These are phyloP conservation scores for Candida silvatica DNA, from an alignment of 805 yeast genomes.

Conservation along the genomic window DNA sequence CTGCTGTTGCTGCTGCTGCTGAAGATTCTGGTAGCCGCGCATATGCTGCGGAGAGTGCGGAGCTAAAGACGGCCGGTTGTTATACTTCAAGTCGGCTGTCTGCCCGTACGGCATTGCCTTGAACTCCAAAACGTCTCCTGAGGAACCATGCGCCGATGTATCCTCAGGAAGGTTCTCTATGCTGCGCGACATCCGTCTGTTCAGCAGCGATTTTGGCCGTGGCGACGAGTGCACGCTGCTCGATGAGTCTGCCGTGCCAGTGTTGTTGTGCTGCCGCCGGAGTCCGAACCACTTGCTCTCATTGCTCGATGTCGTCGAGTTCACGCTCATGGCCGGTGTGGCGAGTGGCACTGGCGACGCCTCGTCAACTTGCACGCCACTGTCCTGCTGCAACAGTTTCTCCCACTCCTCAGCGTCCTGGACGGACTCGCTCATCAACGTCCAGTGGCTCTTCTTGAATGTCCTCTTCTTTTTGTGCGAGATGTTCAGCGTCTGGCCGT, in stretches of 20 bases:
- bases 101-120: conserved; percentile 26
- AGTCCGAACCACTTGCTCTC: background rate
- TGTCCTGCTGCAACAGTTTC: conserved; percentile 4
- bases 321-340: conserved; percentile 1
- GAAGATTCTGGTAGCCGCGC: no score
- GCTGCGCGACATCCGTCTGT: background rate
- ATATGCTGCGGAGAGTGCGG: background rate
- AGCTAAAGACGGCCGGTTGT: background rate
- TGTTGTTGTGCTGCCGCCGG: background rate
- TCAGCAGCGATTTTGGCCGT: background rate
- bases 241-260: no score
- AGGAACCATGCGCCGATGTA: no score
- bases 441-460: conserved; percentile 22
- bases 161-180: background rate
- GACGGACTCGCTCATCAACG: conserved; percentile 73
- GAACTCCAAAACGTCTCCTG: conserved; percentile 17
- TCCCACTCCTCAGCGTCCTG: conserved; percentile 37
- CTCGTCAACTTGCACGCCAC: no score
- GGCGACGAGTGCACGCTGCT: background rate
- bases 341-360: conserved; percentile 7
- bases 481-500: conserved; percentile 18
- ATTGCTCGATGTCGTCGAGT: background rate
- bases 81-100: no score
- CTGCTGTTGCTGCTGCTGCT: no score
- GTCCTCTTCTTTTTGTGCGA: conserved; percentile 21